Evolutionary conservation across 768 basidiomycete genomes (phyloP).

Genomic region (Strobilomyces confusus): DNA sequence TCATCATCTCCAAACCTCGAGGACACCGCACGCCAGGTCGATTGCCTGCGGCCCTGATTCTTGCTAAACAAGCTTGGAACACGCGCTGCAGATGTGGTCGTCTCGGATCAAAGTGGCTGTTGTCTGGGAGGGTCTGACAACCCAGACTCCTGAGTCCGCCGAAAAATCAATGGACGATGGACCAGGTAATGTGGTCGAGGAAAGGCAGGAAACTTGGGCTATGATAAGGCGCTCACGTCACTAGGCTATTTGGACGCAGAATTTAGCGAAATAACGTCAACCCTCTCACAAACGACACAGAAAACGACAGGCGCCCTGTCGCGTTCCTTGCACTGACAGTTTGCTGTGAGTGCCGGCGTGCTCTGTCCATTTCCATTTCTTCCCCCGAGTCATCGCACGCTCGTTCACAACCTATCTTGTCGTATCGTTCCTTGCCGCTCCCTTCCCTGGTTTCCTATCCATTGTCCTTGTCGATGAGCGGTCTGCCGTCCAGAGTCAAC

Average conservation of each 20-base stretch:
- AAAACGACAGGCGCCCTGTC: not conserved
- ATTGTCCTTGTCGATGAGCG: slow-evolving; percentile 10
- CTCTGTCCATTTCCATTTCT: not conserved
- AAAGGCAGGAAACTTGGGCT: too few species aligned
- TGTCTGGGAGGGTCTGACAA: not conserved
- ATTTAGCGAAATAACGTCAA: slow-evolving; percentile 15
- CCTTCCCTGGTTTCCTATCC: not conserved
- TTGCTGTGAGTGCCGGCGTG: not conserved
- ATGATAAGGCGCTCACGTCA: not conserved
- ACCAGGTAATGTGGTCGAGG: not conserved
- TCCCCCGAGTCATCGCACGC: not conserved
- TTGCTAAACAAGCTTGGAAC: not conserved
- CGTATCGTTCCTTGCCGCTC: not conserved
- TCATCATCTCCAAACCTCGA: not conserved
- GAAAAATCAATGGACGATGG: not conserved
- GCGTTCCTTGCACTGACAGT: slow-evolving; percentile 8
- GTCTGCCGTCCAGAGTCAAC: not conserved
- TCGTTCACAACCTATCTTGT: not conserved
- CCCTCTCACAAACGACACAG: slow-evolving; percentile 3
- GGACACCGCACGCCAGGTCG: not conserved
- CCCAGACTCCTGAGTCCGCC: not conserved
- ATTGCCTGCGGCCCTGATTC: not conserved
- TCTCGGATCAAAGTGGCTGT: slow-evolving; percentile 10
- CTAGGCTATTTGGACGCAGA: not conserved
- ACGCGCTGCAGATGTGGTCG: not conserved